Conservation (phyloP, 2,329 filamentous ascomycete genomes). For the Bipolaris gigantea region DNA sequence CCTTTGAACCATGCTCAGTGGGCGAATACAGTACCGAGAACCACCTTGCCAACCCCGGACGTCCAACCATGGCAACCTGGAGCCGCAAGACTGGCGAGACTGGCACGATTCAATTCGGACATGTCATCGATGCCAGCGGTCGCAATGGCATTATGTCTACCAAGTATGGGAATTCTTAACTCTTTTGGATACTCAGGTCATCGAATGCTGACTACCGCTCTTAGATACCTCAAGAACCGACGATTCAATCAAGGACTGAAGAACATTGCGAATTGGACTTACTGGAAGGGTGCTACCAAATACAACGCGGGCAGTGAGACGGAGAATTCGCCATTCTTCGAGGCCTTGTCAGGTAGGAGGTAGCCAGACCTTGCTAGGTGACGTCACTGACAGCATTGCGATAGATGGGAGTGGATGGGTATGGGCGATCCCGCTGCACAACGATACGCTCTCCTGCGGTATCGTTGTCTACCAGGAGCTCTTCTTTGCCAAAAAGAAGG, state of each 20-base stretch:
- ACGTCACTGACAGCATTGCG: not conserved
- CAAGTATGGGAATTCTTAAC: constrained; percentile 44
- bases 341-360: constrained; percentile 29
- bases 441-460: constrained; percentile 41
- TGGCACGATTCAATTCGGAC: not conserved
- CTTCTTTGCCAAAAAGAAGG: constrained; percentile 13
- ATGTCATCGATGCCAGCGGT: not conserved
- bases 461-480: constrained; percentile 9
- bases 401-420: constrained; percentile 54
- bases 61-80: not conserved
- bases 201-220: too few relatives aligned
- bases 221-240: constrained; percentile 46
- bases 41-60: not conserved
- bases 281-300: constrained; percentile 46
- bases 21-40: not conserved
- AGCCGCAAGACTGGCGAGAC: not conserved
- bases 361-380: too few relatives aligned
- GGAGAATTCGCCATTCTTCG: constrained; percentile 50
- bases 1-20: not conserved
- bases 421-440: constrained; percentile 56
- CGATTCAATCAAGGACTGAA: constrained; percentile 53
- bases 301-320: constrained; percentile 37
- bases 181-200: too few relatives aligned
- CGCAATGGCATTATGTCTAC: constrained; percentile 45
- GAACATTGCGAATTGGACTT: constrained; percentile 56